Base-by-base conservation (phyloP, 2,329 filamentous ascomycete species). In the Lachnellula suecica region DNA sequence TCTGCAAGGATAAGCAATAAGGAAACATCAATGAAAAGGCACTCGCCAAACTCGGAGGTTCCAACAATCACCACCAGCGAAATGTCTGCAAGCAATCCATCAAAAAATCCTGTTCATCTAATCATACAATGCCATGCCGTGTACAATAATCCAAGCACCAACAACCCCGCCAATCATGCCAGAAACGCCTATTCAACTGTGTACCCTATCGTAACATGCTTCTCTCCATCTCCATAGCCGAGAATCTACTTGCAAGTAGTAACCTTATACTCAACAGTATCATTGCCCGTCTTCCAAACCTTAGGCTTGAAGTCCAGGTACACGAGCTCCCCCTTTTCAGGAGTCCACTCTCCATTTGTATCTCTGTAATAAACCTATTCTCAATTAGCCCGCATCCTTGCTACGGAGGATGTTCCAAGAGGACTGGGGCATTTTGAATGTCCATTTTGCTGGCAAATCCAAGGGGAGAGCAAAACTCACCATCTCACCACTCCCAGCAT, bases 291-390 rank as follows among this genome's bases (percentile, higher is more conserved):
- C 38, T 67, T 69, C 49, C 69, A 70, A 2, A 77, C 56, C 68
- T 75, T 77, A 15, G 74, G 73, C 57, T 73, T 74, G 57, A 76
- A 76, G 53, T 76, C 74, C 35, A 76, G 52, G 27, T 75, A 75
- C 3, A 75, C 72, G 19, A 74, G 63, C 57, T 75, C 73, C 9
- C 65, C 64, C 68, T 75, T 75, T 57, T 74, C 69, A 0, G 72
- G 69, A 2, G 61, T 72, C 74, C 74, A 77, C 31, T 74, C 64
- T 19, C 73, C 74, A 61, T 76, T 64, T 19, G 73, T 75, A 54
- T 77, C 73, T 13, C 73, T 64, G 54, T 75, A 76, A 57, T 66
- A 76, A 4, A 76, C 73, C 13, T n/a, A n/a, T n/a, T n/a, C n/a
- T n/a, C n/a, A n/a, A n/a, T n/a, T n/a, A n/a, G n/a, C n/a, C n/a